phyloP scores from a whole-genome alignment of 78 protist species.

The Dictyostelium firmibasis region DNA sequence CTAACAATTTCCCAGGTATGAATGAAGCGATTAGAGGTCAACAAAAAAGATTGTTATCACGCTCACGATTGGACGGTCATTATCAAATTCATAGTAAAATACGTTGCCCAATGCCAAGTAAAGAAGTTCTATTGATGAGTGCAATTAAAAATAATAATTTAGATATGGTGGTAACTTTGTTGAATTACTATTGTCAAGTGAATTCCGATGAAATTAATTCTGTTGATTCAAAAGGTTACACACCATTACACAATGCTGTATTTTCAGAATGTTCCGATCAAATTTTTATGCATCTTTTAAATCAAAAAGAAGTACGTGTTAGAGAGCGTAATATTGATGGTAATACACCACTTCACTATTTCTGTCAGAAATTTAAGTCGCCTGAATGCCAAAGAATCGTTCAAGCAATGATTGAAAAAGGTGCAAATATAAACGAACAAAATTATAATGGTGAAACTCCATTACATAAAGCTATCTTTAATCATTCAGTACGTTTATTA shows the following conservation, averaged over 20 bases:
- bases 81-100: not conserved
- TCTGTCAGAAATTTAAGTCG: slow-evolving; percentile 69
- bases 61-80: not conserved
- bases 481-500: slow-evolving; percentile 67
- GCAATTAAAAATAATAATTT: slow-evolving; percentile 39
- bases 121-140: slow-evolving; percentile 19
- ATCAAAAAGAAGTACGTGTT: not conserved
- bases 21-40: slow-evolving; percentile 16
- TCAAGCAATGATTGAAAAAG: slow-evolving; percentile 59
- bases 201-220: slow-evolving; percentile 60
- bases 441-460: slow-evolving; percentile 83
- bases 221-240: slow-evolving; percentile 38
- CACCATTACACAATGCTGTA: slow-evolving; percentile 68
- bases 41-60: not conserved
- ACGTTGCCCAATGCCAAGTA: not conserved
- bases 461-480: slow-evolving; percentile 81
- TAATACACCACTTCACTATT: slow-evolving; percentile 83
- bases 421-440: slow-evolving; percentile 77
- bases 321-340: slow-evolving; percentile 50
- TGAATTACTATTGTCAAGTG: slow-evolving; percentile 24
- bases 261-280: slow-evolving; percentile 27
- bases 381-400: slow-evolving; percentile 78
- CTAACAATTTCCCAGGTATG: slow-evolving; percentile 46
- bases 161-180: slow-evolving; percentile 23
- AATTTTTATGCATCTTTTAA: slow-evolving; percentile 24